These are phyloP conservation scores for Globisporangium perplexum DNA, from an alignment of 352 stramenopile species.

Conservation along the genomic window DNA sequence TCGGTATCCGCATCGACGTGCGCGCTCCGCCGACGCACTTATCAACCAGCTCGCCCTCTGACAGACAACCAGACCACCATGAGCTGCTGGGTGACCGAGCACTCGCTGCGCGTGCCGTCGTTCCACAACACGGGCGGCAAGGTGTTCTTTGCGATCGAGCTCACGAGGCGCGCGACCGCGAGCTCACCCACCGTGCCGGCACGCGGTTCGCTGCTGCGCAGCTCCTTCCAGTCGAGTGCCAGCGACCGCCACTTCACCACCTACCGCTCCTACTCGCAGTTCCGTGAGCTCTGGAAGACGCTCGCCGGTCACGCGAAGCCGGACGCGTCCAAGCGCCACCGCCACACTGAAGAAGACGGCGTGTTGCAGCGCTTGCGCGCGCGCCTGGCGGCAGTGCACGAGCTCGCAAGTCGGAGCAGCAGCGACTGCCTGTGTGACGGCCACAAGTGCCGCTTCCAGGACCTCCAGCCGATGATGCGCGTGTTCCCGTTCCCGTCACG, in stretches of 20 bases:
- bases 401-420: neutral
- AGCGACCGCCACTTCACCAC: constrained; percentile 23
- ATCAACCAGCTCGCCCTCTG: neutral
- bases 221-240: constrained; percentile 13
- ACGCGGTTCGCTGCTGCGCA: constrained; percentile 13
- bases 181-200: constrained; percentile 22
- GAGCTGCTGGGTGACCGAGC: constrained; percentile 19
- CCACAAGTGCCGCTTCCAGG: constrained; percentile 39
- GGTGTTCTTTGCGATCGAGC: constrained; percentile 20
- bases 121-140: constrained; percentile 18
- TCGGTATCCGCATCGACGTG: neutral
- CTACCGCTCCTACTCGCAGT: constrained; percentile 47
- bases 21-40: too few species aligned
- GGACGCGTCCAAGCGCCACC: neutral
- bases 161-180: constrained; percentile 18
- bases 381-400: neutral
- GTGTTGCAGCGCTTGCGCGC: constrained; percentile 8
- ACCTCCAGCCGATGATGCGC: constrained; percentile 25
- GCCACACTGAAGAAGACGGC: neutral
- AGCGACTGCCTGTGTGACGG: constrained; percentile 28
- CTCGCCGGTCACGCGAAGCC: constrained; percentile 13
- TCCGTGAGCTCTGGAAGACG: constrained; percentile 49
- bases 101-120: constrained; percentile 14
- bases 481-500: constrained; percentile 35
- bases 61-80: constrained; percentile 1